phyloP scores from a whole-genome alignment of 169 alveolate genomes.

The Cryptosporidium tyzzeri region DNA sequence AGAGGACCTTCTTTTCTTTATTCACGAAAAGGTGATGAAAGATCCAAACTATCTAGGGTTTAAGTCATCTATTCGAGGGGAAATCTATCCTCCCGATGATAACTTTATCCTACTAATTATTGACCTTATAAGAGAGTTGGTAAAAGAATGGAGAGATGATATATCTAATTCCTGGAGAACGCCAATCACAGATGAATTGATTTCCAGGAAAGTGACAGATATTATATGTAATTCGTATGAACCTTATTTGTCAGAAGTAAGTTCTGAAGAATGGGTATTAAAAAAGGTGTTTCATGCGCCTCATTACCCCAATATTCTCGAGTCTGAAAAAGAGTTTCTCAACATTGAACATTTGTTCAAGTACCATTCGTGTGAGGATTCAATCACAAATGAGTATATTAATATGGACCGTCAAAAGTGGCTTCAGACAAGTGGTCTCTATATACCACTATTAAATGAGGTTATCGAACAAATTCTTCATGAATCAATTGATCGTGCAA shows the following conservation, averaged over 20 bases:
- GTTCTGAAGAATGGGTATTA: conserved; percentile 62
- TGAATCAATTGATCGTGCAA: conserved; percentile 15
- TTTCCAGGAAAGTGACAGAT: conserved; percentile 9
- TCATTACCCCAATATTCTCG: conserved; percentile 61
- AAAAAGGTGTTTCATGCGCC: conserved; percentile 67
- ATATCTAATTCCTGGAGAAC: not conserved
- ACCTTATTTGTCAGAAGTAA: conserved; percentile 51
- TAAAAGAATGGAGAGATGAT: conserved; percentile 13
- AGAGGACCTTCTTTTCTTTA: conserved; percentile 16
- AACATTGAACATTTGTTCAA: conserved; percentile 64
- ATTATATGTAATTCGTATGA: conserved; percentile 33
- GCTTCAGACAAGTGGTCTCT: conserved; percentile 21
- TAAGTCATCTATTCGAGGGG: conserved; percentile 32
- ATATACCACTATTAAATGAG: conserved; percentile 40
- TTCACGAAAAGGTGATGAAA: conserved; percentile 42
- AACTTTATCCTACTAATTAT: conserved; percentile 43
- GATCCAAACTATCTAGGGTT: conserved; percentile 40
- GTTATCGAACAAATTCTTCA: conserved; percentile 23
- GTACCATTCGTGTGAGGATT: conserved; percentile 68
- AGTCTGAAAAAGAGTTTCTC: conserved; percentile 61
- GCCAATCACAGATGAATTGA: not conserved
- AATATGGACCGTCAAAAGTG: conserved; percentile 35
- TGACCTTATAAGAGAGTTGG: conserved; percentile 32
- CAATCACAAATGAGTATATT: conserved; percentile 11
- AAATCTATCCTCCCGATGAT: conserved; percentile 69